Evolutionary conservation across 257 asterid genomes (phyloP).

Genomic region (Solanum okadae): DNA sequence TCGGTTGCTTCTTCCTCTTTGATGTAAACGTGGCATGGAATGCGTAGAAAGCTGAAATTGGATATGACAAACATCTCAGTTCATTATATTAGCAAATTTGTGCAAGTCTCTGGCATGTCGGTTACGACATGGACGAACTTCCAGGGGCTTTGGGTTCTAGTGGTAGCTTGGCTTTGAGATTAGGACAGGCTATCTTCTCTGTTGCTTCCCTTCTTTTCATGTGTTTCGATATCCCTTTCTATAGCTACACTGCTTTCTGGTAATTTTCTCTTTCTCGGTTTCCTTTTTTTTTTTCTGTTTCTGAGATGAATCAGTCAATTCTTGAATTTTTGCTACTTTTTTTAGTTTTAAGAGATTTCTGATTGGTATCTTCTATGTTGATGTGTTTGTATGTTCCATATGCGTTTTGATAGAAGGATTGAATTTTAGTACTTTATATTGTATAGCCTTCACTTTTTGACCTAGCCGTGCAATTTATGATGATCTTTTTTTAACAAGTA

Average conservation of each 20-base stretch:
- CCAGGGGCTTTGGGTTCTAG: slow-evolving; percentile 92
- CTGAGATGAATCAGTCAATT: background rate
- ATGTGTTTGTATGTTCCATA: background rate
- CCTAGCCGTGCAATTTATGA: background rate
- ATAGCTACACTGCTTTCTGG: slow-evolving; percentile 96
- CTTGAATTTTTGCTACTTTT: background rate
- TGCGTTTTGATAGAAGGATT: background rate
- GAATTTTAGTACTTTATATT: background rate
- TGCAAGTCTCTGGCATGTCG: background rate
- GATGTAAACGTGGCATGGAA: slow-evolving; percentile 2
- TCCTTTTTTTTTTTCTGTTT: background rate
- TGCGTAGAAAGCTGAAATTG: slow-evolving; percentile 7
- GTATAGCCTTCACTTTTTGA: background rate
- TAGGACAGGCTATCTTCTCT: slow-evolving; percentile 81
- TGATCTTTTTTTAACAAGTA: background rate
- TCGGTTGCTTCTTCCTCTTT: background rate
- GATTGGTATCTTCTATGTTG: background rate
- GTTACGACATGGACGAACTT: slow-evolving; percentile 65
- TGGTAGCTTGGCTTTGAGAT: slow-evolving; percentile 84
- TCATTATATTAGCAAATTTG: background rate
- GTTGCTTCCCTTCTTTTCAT: slow-evolving; percentile 88
- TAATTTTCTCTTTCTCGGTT: slow-evolving; percentile 8
- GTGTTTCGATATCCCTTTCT: slow-evolving; percentile 86
- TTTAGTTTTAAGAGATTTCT: background rate
- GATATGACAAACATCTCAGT: slow-evolving; percentile 21